A percentile compares a stretch with the other conserved stretches of the same genome.
Conservation (phyloP, 176 grass and related monocot genomes). For the Chloris gayana region DNA sequence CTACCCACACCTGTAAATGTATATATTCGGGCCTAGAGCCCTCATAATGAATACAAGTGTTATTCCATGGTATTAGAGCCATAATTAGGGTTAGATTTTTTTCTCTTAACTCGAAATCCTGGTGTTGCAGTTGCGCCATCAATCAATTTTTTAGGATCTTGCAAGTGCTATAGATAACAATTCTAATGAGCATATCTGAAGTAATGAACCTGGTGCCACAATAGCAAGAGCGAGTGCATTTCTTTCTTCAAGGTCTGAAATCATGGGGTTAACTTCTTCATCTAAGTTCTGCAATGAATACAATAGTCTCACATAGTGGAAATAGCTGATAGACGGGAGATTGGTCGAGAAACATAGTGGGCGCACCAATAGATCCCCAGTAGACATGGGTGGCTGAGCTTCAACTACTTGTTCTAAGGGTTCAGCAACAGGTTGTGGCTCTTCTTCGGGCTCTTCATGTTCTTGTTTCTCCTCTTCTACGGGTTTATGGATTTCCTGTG, state of each 20-base stretch:
- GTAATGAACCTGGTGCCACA: slow-evolving; percentile 62
- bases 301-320: slow-evolving; percentile 15
- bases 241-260: slow-evolving; percentile 69
- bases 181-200: slow-evolving; percentile 4
- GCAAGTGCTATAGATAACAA: no score
- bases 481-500: slow-evolving; percentile 48
- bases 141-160: no score
- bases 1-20: no score
- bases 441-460: slow-evolving; percentile 43
- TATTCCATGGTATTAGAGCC: no score
- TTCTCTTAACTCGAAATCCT: no score
- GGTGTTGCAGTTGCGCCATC: no score
- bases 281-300: slow-evolving; percentile 66
- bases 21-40: no score
- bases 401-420: slow-evolving; percentile 45
- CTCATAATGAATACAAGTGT: no score
- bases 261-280: slow-evolving; percentile 84
- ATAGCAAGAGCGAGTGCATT: slow-evolving; percentile 92
- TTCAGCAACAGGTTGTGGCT: slow-evolving; percentile 42
- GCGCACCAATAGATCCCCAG: slow-evolving; percentile 76
- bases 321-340: background rate
- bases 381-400: slow-evolving; percentile 32
- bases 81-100: no score
- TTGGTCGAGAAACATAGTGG: slow-evolving; percentile 1
- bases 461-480: slow-evolving; percentile 52